These are phyloP conservation scores for Phytopythium litorale DNA, from an alignment of 352 stramenopile species.

Conservation along the genomic window DNA sequence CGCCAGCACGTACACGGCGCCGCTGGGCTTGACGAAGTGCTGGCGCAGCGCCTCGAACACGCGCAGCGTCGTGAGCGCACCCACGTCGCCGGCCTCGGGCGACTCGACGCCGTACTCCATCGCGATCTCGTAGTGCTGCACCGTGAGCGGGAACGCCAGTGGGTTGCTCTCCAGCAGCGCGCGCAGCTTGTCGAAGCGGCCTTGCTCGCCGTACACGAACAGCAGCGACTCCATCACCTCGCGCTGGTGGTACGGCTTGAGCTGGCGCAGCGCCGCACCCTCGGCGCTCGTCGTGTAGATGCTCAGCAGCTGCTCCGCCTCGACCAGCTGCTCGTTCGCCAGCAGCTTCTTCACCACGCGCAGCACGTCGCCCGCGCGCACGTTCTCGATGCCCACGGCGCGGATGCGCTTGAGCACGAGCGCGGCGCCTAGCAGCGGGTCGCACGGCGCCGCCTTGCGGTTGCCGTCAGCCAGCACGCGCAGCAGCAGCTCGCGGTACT, in stretches of 20 bases:
- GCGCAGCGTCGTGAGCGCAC: slow-evolving; percentile 47
- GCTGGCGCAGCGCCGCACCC: slow-evolving; percentile 40
- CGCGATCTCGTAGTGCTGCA: slow-evolving; percentile 60
- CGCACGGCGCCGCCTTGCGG: background rate
- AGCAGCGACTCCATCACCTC: slow-evolving; percentile 70
- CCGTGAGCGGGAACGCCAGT: slow-evolving; percentile 43
- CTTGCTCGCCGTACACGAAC: slow-evolving; percentile 58
- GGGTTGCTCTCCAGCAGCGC: slow-evolving; percentile 46
- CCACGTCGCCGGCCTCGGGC: slow-evolving; percentile 20
- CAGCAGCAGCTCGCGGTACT: slow-evolving; percentile 24
- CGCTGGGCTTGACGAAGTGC: slow-evolving; percentile 74
- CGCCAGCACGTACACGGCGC: slow-evolving; percentile 65
- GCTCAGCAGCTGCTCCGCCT: slow-evolving; percentile 48
- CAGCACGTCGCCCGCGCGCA: slow-evolving; percentile 31
- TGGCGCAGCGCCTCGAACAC: slow-evolving; percentile 73
- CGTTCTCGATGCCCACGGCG: slow-evolving; percentile 31
- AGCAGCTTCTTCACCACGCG: slow-evolving; percentile 48
- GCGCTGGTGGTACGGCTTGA: slow-evolving; percentile 53
- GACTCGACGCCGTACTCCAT: slow-evolving; percentile 55
- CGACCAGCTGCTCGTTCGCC: slow-evolving; percentile 31
- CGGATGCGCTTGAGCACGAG: slow-evolving; percentile 60
- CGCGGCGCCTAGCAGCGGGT: slow-evolving; percentile 35
- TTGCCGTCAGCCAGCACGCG: slow-evolving; percentile 16
- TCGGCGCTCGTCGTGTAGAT: slow-evolving; percentile 31
- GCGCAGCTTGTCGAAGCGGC: slow-evolving; percentile 35